phyloP scores from a whole-genome alignment of 768 basidiomycete species.

The Naematelia encephala region DNA sequence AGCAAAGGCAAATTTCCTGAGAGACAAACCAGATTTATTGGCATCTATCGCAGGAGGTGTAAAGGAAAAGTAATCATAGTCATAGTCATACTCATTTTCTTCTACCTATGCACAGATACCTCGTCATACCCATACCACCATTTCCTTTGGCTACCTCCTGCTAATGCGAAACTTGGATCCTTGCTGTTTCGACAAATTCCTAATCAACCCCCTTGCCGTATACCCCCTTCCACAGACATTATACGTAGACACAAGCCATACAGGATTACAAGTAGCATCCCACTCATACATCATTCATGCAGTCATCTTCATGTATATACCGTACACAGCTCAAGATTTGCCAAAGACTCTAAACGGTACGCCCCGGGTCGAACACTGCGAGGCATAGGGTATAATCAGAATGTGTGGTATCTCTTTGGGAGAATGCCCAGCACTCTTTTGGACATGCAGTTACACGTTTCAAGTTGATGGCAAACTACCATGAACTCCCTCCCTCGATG shows the following conservation, averaged over 20 bases:
- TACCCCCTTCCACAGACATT: no score
- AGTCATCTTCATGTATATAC: background rate
- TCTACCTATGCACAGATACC: no score
- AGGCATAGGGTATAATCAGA: background rate
- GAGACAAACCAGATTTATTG: constrained; percentile 46
- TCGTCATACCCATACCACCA: no score
- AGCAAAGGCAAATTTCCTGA: constrained; percentile 46
- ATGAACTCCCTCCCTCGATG: no score
- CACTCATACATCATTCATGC: background rate
- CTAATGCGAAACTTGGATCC: no score
- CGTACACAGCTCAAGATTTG: background rate
- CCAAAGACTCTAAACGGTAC: background rate
- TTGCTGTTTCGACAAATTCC: no score
- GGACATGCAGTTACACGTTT: background rate
- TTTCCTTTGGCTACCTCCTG: no score
- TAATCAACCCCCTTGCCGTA: no score
- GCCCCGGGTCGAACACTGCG: no score
- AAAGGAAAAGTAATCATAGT: constrained; percentile 19
- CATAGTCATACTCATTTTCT: background rate
- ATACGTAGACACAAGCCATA: no score
- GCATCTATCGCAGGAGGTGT: constrained; percentile 42
- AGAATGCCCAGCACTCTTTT: background rate
- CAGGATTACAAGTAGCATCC: no score
- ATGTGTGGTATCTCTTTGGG: background rate
- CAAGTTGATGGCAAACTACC: no score